These are phyloP conservation scores for Blastobotrys robertii DNA, from an alignment of 805 yeast species.

Conservation along the genomic window DNA sequence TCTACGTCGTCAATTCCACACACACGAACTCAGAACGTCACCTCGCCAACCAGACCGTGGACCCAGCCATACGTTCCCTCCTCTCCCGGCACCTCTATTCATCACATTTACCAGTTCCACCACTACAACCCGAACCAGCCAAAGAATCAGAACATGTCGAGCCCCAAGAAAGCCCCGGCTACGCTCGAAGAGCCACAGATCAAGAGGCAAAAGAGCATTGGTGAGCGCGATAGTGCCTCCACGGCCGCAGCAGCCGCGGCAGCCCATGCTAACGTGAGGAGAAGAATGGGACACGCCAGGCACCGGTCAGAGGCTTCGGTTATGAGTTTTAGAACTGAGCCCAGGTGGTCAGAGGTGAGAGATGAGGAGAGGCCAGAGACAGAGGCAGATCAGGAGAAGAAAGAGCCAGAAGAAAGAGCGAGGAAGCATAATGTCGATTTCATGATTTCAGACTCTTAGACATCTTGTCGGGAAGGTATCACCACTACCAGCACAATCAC, in stretches of 20 bases:
- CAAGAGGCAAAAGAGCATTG: conserved; percentile 12
- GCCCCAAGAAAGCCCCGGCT: conserved; percentile 1
- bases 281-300: conserved; percentile 12
- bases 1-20: conserved; percentile 17
- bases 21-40: not conserved
- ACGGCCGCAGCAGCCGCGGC: conserved; percentile 11
- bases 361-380: not conserved
- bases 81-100: conserved; percentile 28
- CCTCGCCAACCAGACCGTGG: conserved; percentile 3
- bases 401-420: conserved; percentile 8
- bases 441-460: conserved; percentile 13
- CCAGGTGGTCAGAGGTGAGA: not conserved
- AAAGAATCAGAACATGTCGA: conserved; percentile 3
- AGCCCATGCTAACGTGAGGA: conserved; percentile 10
- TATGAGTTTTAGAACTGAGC: conserved; percentile 5
- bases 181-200: conserved; percentile 2
- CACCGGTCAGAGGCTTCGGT: conserved; percentile 18
- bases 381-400: conserved; percentile 1
- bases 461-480: not conserved
- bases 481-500: no score
- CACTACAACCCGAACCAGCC: conserved; percentile 41
- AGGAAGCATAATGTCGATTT: conserved; percentile 18
- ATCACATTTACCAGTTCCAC: conserved; percentile 46
- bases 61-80: conserved; percentile 7
- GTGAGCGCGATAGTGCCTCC: conserved; percentile 7